A percentile compares a stretch with the other conserved stretches of the same genome.
These are phyloP conservation scores for Pythium vanterpoolii DNA, from an alignment of 352 stramenopile genomes.

Conservation along the genomic window DNA sequence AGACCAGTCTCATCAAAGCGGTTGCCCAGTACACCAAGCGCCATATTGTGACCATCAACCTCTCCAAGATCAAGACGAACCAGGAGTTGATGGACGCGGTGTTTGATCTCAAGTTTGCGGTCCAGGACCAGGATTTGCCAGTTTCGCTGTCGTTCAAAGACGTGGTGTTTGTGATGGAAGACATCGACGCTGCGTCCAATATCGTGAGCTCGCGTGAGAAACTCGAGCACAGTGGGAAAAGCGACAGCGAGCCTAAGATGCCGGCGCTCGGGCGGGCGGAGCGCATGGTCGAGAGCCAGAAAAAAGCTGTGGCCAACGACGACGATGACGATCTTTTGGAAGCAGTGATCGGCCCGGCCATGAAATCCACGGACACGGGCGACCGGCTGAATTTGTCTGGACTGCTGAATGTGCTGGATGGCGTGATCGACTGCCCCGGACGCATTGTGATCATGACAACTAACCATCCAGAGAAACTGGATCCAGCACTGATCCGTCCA, in stretches of 20 bases:
- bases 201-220: conserved; percentile 32
- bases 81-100: conserved; percentile 58
- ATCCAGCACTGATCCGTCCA: conserved; percentile 40
- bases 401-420: conserved; percentile 83
- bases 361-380: conserved; percentile 25
- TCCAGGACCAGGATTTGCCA: conserved; percentile 41
- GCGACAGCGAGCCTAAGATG: conserved; percentile 2
- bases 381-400: conserved; percentile 60
- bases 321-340: conserved; percentile 10
- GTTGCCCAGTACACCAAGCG: conserved; percentile 65
- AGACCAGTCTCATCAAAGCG: conserved; percentile 84
- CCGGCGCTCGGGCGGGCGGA: not conserved
- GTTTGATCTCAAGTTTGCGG: conserved; percentile 47
- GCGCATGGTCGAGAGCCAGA: conserved; percentile 10
- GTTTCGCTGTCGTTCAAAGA: conserved; percentile 54
- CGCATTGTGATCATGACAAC: conserved; percentile 87
- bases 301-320: conserved; percentile 6
- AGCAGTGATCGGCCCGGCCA: conserved; percentile 4
- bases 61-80: conserved; percentile 61
- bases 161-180: conserved; percentile 77
- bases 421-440: conserved; percentile 70
- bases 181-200: conserved; percentile 58
- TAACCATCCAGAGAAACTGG: conserved; percentile 89
- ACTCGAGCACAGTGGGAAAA: conserved; percentile 3
- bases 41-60: conserved; percentile 58